Percentiles rank a stretch among this genome's conserved stretches.
These are phyloP conservation scores for Trichoderma sp. DNA, from an alignment of 2,329 filamentous ascomycete species.

Conservation along the genomic window DNA sequence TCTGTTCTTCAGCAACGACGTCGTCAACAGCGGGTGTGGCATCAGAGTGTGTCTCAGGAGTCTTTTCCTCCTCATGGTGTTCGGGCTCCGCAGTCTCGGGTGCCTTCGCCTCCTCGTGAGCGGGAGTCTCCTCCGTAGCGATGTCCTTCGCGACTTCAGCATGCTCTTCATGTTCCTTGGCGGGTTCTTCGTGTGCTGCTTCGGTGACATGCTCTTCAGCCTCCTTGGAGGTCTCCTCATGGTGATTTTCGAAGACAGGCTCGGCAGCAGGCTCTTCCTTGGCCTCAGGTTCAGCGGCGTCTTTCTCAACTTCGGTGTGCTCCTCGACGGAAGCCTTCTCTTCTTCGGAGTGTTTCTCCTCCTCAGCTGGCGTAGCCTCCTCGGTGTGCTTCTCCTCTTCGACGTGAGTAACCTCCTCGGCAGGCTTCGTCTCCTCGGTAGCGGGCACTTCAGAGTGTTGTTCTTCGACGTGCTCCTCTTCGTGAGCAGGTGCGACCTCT, in stretches of 20 bases:
- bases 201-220: slow-evolving; percentile 8
- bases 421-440: not conserved
- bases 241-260: not conserved
- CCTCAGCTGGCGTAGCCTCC: not conserved
- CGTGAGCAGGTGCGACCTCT: not conserved
- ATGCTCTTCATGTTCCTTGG: not conserved
- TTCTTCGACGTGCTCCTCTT: not conserved
- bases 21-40: not conserved
- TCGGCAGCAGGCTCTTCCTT: slow-evolving; percentile 17
- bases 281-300: slow-evolving; percentile 4
- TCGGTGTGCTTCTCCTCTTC: not conserved
- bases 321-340: not conserved
- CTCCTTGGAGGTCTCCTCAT: slow-evolving; percentile 17
- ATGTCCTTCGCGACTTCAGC: not conserved
- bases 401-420: not conserved
- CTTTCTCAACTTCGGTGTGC: not conserved
- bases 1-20: not conserved
- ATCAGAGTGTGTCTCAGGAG: not conserved
- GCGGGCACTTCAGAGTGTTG: not conserved
- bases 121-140: not conserved
- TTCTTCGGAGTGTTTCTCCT: not conserved
- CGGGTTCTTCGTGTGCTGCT: not conserved
- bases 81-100: slow-evolving; percentile 2
- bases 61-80: not conserved
- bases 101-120: not conserved